A percentile compares a stretch with the other conserved stretches of the same genome.
Conservation (phyloP, 2,329 filamentous ascomycete genomes). For the Aspergillus hiratsukae region DNA sequence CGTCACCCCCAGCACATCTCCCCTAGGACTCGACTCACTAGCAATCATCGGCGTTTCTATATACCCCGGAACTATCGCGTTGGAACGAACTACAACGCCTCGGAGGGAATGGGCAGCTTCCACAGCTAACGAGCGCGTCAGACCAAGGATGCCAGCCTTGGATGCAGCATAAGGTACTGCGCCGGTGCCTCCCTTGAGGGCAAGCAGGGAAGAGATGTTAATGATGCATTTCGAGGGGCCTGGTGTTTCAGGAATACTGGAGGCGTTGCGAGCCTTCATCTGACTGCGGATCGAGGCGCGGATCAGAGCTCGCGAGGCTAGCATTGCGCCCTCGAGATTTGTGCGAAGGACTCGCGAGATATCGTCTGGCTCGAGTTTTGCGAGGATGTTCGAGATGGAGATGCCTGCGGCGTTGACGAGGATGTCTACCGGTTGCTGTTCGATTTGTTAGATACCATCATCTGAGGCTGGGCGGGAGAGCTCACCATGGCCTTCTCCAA, state of each 20-base stretch:
- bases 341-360: slow-evolving; percentile 60
- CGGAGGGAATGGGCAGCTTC: slow-evolving; percentile 48
- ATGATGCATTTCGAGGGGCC: slow-evolving; percentile 66
- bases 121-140: slow-evolving; percentile 34
- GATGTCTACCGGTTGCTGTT: slow-evolving; percentile 46
- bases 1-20: not conserved
- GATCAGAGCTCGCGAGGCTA: slow-evolving; percentile 36
- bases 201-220: slow-evolving; percentile 76
- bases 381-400: slow-evolving; percentile 61
- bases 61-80: slow-evolving; percentile 78
- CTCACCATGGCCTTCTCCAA: slow-evolving; percentile 38
- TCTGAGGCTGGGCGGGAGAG: not conserved
- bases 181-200: slow-evolving; percentile 63
- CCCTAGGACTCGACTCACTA: slow-evolving; percentile 45
- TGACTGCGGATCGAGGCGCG: slow-evolving; percentile 32
- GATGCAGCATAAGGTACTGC: slow-evolving; percentile 71
- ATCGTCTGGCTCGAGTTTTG: slow-evolving; percentile 47
- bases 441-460: not conserved
- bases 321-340: slow-evolving; percentile 56
- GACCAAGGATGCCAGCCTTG: slow-evolving; percentile 73
- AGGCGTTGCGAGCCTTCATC: slow-evolving; percentile 17
- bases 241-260: slow-evolving; percentile 32
- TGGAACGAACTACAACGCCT: slow-evolving; percentile 65
- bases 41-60: slow-evolving; percentile 76
- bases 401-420: slow-evolving; percentile 79